phyloP scores from a whole-genome alignment of 2,329 filamentous ascomycete species.

The Claviceps cyperi region DNA sequence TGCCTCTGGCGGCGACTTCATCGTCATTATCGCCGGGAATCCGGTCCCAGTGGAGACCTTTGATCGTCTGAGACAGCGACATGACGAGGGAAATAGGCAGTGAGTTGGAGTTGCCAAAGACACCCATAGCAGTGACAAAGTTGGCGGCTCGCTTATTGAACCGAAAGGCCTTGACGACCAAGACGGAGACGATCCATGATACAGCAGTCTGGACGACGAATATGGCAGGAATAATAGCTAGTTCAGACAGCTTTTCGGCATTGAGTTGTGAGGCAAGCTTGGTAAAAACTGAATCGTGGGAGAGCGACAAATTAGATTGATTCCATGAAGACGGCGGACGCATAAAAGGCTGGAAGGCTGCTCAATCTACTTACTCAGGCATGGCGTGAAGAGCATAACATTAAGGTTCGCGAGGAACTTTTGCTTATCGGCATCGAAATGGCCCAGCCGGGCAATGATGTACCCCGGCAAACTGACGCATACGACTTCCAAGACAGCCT shows the following conservation, averaged over 20 bases:
- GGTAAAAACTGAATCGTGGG: conserved; percentile 58
- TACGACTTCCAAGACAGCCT: conserved; percentile 87
- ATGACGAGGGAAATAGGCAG: conserved; percentile 92
- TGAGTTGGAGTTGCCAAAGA: conserved; percentile 97
- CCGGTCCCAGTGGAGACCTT: conserved; percentile 84
- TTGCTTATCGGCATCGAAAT: conserved; percentile 91
- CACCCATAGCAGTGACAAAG: conserved; percentile 91
- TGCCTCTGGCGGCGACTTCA: conserved; percentile 84
- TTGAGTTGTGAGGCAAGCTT: conserved; percentile 92
- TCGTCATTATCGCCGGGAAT: conserved; percentile 88
- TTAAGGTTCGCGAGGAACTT: conserved; percentile 96
- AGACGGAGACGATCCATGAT: conserved; percentile 62
- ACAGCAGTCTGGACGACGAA: conserved; percentile 78
- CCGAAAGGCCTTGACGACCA: conserved; percentile 59
- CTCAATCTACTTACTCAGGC: conserved; percentile 54
- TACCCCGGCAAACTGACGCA: conserved; percentile 92
- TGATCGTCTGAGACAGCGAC: conserved; percentile 81
- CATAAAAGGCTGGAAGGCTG: neutral
- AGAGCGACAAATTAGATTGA: neutral
- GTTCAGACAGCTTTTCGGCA: conserved; percentile 74
- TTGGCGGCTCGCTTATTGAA: conserved; percentile 79
- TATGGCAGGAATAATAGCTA: conserved; percentile 90
- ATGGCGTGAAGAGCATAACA: conserved; percentile 90
- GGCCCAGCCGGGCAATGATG: conserved; percentile 74
- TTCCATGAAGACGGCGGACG: too few species aligned